Evolutionary conservation across 202 grass and related monocot species (phyloP), one percentile per base, ranked within the genome.

Genomic region (Musa balbisiana): DNA sequence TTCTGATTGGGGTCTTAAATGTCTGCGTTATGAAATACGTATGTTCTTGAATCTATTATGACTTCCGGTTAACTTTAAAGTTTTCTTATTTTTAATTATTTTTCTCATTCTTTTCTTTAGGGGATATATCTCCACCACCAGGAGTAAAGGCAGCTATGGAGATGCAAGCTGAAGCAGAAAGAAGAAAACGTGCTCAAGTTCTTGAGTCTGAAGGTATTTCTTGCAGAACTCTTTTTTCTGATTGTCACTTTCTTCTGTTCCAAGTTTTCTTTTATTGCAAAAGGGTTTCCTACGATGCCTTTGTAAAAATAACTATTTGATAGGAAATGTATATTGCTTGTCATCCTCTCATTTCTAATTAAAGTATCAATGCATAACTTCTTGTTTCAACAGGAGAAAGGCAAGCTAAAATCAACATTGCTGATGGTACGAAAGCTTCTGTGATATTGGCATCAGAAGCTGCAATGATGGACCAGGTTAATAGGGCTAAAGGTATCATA

Each of bases 141-240:
- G 90, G 94, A 9, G 89, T 93, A 43, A 93, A 86, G 83, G 83
- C 76, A 51, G 94, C 90, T 69, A 97, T 97, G 90, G 94, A 93
- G 75, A 97, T 97, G 94, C 94, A 97, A 79, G 94, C 91, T 14
- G 94, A 97, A 85, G 93, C 93, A 73, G 94, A 97, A 84, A 91
- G 94, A 82, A 93, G 69, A 81, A 97, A 93, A 10, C 87, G 90
- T 62, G 92, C 92, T 49, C 93, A 97, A 75, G 80, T 97, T 81
- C 90, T 97, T 24, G 90, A 93, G 58, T 97, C 94, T 49, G 94
- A 97, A 93, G 94, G 94, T 97, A 67, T 72, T 78, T 58, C 75
- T 24, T 53, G 3, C 52, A 54, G 29, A 20, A 13, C 6, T 60
- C 17, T 53, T 10, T 53, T 1, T 52, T 17, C 23, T 43, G 33